phyloP scores from a whole-genome alignment of 345 rosid species.

The Syzygium oleosum region DNA sequence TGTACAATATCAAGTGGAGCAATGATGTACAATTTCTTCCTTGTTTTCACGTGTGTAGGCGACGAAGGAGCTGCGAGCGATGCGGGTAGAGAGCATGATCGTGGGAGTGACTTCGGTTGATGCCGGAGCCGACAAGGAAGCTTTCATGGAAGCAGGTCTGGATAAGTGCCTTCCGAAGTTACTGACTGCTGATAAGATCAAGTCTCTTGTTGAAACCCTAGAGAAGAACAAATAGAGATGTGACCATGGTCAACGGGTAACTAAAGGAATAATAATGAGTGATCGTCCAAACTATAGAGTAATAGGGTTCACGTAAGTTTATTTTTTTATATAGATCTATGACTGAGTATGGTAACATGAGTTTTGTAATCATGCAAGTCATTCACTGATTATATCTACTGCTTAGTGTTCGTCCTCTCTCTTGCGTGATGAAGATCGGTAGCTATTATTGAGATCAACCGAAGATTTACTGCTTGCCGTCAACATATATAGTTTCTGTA shows the following conservation, averaged over 20 bases:
- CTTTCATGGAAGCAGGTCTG: conserved; percentile 19
- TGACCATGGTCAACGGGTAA: background rate
- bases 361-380: background rate
- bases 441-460: background rate
- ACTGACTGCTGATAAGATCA: conserved; percentile 1
- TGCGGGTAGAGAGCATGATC: conserved; percentile 19
- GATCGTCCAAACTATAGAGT: background rate
- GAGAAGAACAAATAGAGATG: background rate
- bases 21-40: background rate
- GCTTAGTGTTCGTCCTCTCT: background rate
- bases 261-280: background rate
- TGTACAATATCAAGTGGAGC: background rate
- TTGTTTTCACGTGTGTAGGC: conserved; percentile 4
- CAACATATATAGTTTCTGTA: background rate
- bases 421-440: background rate
- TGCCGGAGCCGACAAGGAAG: background rate
- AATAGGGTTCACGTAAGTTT: background rate
- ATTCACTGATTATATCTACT: background rate
- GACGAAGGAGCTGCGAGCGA: conserved; percentile 12
- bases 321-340: background rate
- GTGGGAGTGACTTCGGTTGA: conserved; percentile 16
- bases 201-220: background rate
- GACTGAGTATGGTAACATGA: background rate
- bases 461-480: background rate
- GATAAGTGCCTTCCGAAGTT: conserved; percentile 20